Evolutionary conservation across 768 basidiomycete genomes (phyloP).

Genomic region (Tylopilus rubrobrunneus): DNA sequence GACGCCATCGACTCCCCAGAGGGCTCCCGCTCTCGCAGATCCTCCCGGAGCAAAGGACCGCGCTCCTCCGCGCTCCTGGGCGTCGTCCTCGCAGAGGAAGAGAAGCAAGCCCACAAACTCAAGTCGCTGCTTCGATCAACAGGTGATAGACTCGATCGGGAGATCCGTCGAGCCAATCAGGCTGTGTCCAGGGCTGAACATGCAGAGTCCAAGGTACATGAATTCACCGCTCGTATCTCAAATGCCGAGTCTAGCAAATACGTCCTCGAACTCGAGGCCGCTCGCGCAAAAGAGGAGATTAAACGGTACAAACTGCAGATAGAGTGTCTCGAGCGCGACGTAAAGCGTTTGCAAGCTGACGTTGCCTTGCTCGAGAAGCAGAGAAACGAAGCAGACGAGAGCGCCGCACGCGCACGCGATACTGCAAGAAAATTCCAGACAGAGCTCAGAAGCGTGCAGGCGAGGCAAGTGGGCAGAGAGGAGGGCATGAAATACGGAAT

Average conservation of each 20-base stretch:
- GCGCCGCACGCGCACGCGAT: constrained; percentile 41
- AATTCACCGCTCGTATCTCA: constrained; percentile 35
- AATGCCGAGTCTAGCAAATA: constrained; percentile 41
- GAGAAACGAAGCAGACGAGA: constrained; percentile 41
- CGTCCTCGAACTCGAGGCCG: constrained; percentile 36
- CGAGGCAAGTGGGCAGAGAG: constrained; percentile 39
- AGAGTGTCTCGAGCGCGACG: constrained; percentile 44
- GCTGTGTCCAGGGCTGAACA: constrained; percentile 47
- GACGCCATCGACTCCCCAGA: constrained; percentile 32
- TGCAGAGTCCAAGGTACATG: constrained; percentile 47
- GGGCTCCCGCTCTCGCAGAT: constrained; percentile 27
- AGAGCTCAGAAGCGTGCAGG: constrained; percentile 43
- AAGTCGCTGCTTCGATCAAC: constrained; percentile 50
- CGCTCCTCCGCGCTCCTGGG: constrained; percentile 39
- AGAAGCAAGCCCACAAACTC: constrained; percentile 52
- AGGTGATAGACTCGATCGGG: constrained; percentile 52
- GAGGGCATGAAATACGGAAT: constrained; percentile 40
- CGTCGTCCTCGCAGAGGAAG: constrained; percentile 49
- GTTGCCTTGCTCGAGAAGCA: constrained; percentile 34
- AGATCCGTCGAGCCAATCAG: constrained; percentile 51
- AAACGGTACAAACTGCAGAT: constrained; percentile 45
- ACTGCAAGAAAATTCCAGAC: constrained; percentile 40
- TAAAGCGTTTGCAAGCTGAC: constrained; percentile 32
- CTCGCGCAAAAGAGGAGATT: constrained; percentile 43
- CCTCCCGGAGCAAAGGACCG: constrained; percentile 37